Base-by-base conservation (phyloP, 768 basidiomycete species). In the Suillus americanus region DNA sequence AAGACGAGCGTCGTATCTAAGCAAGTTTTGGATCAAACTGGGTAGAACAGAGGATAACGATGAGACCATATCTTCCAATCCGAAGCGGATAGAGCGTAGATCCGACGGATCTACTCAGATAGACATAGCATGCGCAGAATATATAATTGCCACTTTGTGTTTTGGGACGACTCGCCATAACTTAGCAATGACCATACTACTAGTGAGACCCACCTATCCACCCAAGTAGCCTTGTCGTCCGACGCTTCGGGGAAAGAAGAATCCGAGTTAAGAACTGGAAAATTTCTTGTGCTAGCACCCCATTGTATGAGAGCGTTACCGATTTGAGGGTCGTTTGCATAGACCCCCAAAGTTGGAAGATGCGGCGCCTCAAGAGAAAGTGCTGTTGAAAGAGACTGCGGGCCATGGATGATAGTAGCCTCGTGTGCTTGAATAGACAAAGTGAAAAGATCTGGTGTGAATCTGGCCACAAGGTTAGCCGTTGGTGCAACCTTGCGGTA, bases 1-100 rank as follows among this genome's bases (percentile, higher is more conserved):
- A 23, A 95, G 85, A 3, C 92, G 87, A 5, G 86, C 87, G 69
- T 95, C 92, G 76, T 91, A 92, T 79, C 94, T 95, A 76, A 67
- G 41, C 43, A 45, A 66, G 35, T 14, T 61, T 70, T 67, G 71
- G 75, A 67, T 72, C 65, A 64, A 55, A 56, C 62, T 46, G 61
- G 37, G 70, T 62, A 14, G 51, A 60, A 35, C 43, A 33, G 35
- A 55, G 59, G 61, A 67, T 57, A 70, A 67, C 68, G 68, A 67
- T 68, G 62, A 68, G 65, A 71, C 62, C 64, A 63, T 66, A 64
- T 62, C 54, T 68, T 65, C 55, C 14, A 60, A 46, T 62, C 9
- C 16, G 12, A 35, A 38, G 61, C 33, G 14, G 23, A 56, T 38
- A 28, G 54, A 45, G 50, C 60, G 50, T 40, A 65, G 65, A 61